Conservation (phyloP, 2,329 filamentous ascomycete species). For the Setomelanomma holmii region DNA sequence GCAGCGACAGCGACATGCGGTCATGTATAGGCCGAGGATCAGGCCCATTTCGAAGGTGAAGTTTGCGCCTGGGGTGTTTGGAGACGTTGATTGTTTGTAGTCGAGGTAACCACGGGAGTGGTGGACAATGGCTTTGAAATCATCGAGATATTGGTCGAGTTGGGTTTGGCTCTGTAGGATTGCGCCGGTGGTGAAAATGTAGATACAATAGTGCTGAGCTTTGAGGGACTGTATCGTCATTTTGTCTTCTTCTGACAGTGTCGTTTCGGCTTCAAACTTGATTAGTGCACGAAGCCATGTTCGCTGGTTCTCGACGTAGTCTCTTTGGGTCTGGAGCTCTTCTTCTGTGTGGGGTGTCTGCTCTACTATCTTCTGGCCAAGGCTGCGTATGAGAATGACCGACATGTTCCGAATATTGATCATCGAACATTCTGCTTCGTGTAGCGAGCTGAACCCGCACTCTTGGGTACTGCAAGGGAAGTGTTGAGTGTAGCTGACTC, state of each 20-base stretch:
- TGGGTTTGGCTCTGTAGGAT: neutral
- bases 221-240: neutral
- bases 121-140: neutral
- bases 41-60: constrained; percentile 8
- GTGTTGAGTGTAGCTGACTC: constrained; percentile 4
- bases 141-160: neutral
- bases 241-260: neutral
- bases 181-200: neutral
- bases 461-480: constrained; percentile 11
- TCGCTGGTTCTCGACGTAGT: constrained; percentile 1
- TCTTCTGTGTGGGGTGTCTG: neutral
- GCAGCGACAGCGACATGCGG: constrained; percentile 25
- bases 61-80: neutral
- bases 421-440: constrained; percentile 7
- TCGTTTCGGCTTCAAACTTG: neutral
- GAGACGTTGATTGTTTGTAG: neutral
- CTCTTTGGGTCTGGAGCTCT: constrained; percentile 4
- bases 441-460: constrained; percentile 9
- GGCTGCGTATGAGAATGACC: constrained; percentile 4
- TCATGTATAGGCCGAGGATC: constrained; percentile 19
- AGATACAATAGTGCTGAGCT: neutral
- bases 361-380: constrained; percentile 5
- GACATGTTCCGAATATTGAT: constrained; percentile 10
- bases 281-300: constrained; percentile 7
- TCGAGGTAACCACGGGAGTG: neutral